These are phyloP conservation scores for Aegilops bicornis DNA, from an alignment of 176 grass and related monocot species.

Conservation along the genomic window DNA sequence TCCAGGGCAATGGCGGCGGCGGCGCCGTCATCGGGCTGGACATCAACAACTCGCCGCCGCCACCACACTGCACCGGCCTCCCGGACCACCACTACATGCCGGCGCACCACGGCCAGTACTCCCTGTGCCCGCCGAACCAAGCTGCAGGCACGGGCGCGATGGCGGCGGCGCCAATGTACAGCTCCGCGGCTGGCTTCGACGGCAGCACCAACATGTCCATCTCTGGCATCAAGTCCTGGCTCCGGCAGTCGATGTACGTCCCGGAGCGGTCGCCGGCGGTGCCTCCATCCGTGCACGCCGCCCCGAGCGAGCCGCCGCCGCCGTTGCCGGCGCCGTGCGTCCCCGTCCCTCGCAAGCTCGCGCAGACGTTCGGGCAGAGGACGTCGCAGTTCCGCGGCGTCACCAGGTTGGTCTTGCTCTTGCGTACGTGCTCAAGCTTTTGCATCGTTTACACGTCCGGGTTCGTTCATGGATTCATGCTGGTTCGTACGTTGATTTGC, in stretches of 20 bases:
- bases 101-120: constrained; percentile 28
- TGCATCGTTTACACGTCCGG: neutral
- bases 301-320: constrained; percentile 7
- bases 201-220: constrained; percentile 60
- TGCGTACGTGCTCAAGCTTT: neutral
- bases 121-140: constrained; percentile 22
- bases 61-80: constrained; percentile 30
- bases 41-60: constrained; percentile 72
- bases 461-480: neutral
- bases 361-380: constrained; percentile 84
- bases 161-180: constrained; percentile 40
- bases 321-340: constrained; percentile 19
- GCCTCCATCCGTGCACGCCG: constrained; percentile 41
- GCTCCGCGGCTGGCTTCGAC: neutral
- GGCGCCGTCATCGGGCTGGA: constrained; percentile 30
- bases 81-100: constrained; percentile 28
- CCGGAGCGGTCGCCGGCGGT: constrained; percentile 37
- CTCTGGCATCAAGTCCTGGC: constrained; percentile 92
- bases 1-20: constrained; percentile 15
- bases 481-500: neutral
- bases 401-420: constrained; percentile 46
- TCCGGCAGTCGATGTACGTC: constrained; percentile 62
- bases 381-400: constrained; percentile 92
- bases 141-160: neutral
- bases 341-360: constrained; percentile 39